Evolutionary conservation across 768 basidiomycete genomes (phyloP).

Genomic region (Gautieria morchelliformis): DNA sequence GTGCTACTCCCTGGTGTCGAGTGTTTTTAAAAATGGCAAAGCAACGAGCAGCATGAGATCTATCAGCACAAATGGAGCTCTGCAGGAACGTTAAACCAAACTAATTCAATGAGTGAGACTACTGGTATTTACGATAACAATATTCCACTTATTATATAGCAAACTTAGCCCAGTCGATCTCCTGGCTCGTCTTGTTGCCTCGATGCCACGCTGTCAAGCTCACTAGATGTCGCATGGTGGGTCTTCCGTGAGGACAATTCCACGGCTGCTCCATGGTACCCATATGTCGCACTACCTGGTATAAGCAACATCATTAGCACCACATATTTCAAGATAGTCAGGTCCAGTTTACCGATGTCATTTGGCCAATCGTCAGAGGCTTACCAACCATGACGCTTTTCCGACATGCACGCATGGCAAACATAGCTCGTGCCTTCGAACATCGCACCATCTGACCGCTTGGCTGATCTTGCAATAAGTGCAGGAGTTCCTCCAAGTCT

Average conservation of each 20-base stretch:
- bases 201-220: background rate
- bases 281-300: constrained; percentile 70
- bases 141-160: background rate
- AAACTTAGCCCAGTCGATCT: constrained; percentile 1
- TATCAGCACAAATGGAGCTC: no score
- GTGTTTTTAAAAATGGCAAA: no score
- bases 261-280: constrained; percentile 78
- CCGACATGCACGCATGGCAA: constrained; percentile 91
- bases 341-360: constrained; percentile 48
- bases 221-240: constrained; percentile 31
- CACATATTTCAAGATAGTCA: constrained; percentile 6
- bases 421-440: constrained; percentile 90
- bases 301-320: constrained; percentile 13
- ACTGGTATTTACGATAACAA: no score
- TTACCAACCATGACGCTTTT: constrained; percentile 96
- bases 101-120: no score
- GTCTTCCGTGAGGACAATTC: constrained; percentile 83
- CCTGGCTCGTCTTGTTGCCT: background rate
- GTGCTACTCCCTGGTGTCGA: background rate
- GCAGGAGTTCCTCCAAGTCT: constrained; percentile 92
- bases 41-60: no score
- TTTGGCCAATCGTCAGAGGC: constrained; percentile 65
- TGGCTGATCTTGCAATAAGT: constrained; percentile 72
- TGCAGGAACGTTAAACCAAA: no score
- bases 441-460: constrained; percentile 81